These are phyloP conservation scores for Suillus clintonianus DNA, from an alignment of 768 basidiomycete genomes.

Conservation along the genomic window DNA sequence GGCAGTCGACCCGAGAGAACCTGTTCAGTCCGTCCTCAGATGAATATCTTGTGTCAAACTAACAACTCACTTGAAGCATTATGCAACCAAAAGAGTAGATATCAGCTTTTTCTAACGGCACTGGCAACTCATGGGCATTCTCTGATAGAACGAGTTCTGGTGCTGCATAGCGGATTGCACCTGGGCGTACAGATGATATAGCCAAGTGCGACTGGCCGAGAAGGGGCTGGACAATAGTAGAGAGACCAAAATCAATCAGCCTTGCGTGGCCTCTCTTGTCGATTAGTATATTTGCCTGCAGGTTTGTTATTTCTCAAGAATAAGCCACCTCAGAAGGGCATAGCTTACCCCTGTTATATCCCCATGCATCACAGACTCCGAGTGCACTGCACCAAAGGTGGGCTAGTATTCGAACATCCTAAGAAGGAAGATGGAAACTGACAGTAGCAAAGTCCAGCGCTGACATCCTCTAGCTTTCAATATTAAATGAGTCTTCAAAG, in stretches of 20 bases:
- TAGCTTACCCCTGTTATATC: neutral
- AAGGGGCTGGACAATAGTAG: neutral
- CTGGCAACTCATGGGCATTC: accelerated
- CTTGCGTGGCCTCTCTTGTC: too few relatives aligned
- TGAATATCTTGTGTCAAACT: neutral
- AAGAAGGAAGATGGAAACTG: neutral
- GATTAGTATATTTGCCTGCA: too few relatives aligned
- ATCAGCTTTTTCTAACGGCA: neutral
- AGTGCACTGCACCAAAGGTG: neutral
- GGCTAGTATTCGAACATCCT: neutral
- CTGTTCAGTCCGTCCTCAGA: neutral
- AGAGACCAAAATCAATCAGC: too few relatives aligned
- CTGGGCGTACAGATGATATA: neutral
- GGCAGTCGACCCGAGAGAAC: neutral
- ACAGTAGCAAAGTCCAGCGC: neutral
- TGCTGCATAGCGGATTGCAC: neutral
- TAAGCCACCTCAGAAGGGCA: neutral
- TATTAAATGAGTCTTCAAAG: too few relatives aligned
- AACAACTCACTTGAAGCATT: neutral
- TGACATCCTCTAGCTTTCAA: too few relatives aligned
- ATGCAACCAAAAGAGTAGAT: neutral
- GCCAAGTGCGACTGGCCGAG: neutral
- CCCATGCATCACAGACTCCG: neutral
- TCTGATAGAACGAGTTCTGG: neutral
- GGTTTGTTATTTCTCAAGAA: neutral